phyloP scores from a whole-genome alignment of 139 green algal species.

The Coelastrella sp. region DNA sequence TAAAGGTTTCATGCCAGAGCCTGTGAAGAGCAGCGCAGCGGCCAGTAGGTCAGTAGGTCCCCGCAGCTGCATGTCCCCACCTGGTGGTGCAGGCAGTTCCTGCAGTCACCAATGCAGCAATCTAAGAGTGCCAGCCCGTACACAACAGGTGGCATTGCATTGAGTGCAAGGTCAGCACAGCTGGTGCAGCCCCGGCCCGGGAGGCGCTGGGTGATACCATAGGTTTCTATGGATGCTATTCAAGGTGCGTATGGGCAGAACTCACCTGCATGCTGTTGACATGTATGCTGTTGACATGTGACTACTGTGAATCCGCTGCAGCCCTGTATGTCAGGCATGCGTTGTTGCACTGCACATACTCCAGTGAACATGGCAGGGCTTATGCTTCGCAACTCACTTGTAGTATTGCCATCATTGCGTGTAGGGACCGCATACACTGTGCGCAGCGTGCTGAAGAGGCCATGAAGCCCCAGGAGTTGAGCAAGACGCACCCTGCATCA shows the following conservation, averaged over 20 bases:
- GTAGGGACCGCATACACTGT: too few species aligned
- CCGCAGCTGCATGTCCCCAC: neutral
- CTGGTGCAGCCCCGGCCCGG: constrained; percentile 5
- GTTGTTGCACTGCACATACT: too few species aligned
- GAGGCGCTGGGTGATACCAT: neutral
- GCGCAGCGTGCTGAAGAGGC: too few species aligned
- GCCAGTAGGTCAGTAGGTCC: neutral
- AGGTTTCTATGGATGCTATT: neutral
- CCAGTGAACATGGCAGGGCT: too few species aligned
- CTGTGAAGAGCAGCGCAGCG: neutral
- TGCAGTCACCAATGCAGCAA: neutral
- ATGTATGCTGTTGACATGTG: too few species aligned
- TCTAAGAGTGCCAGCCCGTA: neutral
- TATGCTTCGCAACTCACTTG: too few species aligned
- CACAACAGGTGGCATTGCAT: neutral
- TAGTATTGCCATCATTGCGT: too few species aligned
- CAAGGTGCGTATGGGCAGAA: neutral
- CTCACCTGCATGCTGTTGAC: too few species aligned
- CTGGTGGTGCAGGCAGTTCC: constrained; percentile 1
- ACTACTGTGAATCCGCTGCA: too few species aligned
- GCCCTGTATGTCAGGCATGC: too few species aligned
- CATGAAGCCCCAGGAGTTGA: too few species aligned
- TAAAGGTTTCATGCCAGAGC: neutral
- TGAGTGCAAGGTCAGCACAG: neutral
- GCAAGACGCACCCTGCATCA: too few species aligned